Evolutionary conservation across 129 eudicot species (phyloP), one percentile per base, ranked within the genome.

Genomic region (Flaveria sonorensis): DNA sequence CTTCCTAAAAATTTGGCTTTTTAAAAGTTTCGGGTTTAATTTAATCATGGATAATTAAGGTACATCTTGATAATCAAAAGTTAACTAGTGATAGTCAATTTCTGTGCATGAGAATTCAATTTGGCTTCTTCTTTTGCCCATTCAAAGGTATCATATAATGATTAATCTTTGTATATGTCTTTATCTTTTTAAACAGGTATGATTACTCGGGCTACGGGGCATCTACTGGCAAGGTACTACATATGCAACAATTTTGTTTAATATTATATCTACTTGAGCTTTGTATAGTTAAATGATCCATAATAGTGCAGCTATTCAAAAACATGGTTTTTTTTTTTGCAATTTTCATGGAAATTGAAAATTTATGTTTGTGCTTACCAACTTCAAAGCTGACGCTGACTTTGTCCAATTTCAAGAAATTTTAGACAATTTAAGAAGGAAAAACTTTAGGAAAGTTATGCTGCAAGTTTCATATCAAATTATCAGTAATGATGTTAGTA

Each of bases 191-290:
- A 1, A 84, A 92, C 87, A 93, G 98, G 81, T 93, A 93, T 80
- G 98, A 93, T 79, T 93, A 93, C 83, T 91, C 98, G 23, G 98
- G 98, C 24, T 93, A 93, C 73, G 98, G 98, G 21, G 93, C 97
- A 53, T 93, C 98, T 77, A 89, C 92, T n/a, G 98, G 98, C 60
- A 93, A 86, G 96, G 98, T 93, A 88, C 64, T 57, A 52, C 21
- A 16, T 72, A 60, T 60, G 61, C 59, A 59, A 45, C 76, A 30
- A 2, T 13, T 18, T 32, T 6, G 9, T 11, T 6, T 4, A 42
- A 30, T 59, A 59, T 23, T 20, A 64, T 64, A 64, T 64, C 47
- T 13, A 51, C 40, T 26, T 48, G 16, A 70, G 24, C 2, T 52
- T 28, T 28, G n/a, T 30, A 30, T 71, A 65, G 73, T 70, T 75